Evolutionary conservation across 768 basidiomycete species (phyloP).

Genomic region (Serendipita sp.): DNA sequence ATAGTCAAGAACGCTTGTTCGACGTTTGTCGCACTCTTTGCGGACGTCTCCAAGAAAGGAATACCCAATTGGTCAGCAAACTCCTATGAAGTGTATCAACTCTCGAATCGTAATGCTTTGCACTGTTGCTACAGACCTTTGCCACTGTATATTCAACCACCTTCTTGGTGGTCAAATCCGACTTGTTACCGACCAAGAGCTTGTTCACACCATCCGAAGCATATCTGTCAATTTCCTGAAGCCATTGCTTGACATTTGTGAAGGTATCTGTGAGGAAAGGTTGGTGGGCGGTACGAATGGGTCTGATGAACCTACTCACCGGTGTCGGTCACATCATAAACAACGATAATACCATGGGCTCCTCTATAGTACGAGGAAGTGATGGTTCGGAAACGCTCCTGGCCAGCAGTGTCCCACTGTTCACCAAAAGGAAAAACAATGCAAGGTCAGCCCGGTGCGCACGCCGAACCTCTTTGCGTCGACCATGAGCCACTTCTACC

Average conservation of each 20-base stretch:
- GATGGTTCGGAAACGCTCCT: conserved; percentile 97
- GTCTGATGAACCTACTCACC: conserved; percentile 28
- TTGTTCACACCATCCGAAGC: conserved; percentile 99
- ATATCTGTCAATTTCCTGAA: conserved; percentile 86
- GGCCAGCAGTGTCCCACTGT: conserved; percentile 98
- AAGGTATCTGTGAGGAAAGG: conserved; percentile 51
- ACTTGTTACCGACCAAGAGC: conserved; percentile 96
- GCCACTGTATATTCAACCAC: conserved; percentile 80
- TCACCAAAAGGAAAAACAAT: conserved; percentile 15
- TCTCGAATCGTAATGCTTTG: conserved; percentile 1
- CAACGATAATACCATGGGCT: conserved; percentile 94
- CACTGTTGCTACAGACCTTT: conserved; percentile 34
- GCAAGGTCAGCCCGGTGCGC: conserved; percentile 11
- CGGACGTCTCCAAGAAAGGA: conserved; percentile 96
- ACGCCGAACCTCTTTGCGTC: no score
- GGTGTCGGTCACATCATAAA: conserved; percentile 96
- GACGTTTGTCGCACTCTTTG: conserved; percentile 96
- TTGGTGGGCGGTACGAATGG: neutral
- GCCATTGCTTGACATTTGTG: conserved; percentile 90
- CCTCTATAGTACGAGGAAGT: conserved; percentile 99
- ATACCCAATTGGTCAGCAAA: conserved; percentile 89
- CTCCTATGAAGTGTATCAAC: conserved; percentile 35
- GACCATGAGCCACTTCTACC: no score
- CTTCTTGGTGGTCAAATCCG: conserved; percentile 93
- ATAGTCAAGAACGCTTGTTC: conserved; percentile 99